These are phyloP conservation scores for Xylaria sp. DNA, from an alignment of 2,329 filamentous ascomycete species.

Conservation along the genomic window DNA sequence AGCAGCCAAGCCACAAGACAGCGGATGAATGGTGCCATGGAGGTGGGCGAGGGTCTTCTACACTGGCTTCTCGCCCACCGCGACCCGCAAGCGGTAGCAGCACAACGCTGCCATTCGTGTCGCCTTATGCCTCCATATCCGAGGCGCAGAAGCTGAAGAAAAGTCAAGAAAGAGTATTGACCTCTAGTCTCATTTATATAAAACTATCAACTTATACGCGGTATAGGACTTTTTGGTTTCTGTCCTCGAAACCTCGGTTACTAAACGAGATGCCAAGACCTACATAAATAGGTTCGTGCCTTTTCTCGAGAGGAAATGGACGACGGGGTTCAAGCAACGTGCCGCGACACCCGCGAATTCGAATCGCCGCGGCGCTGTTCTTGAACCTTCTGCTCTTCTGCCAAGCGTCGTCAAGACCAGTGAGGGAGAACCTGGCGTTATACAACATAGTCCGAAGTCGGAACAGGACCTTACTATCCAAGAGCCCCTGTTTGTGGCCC, in stretches of 20 bases:
- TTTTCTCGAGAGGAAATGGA: constrained; percentile 50
- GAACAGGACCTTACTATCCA: constrained; percentile 59
- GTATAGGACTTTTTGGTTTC: constrained; percentile 84
- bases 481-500: constrained; percentile 72
- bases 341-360: constrained; percentile 42
- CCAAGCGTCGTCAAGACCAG: constrained; percentile 17
- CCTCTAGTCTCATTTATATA: constrained; percentile 18
- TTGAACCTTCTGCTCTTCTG: constrained; percentile 19
- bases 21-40: constrained; percentile 41
- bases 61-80: constrained; percentile 41
- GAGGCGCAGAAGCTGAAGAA: constrained; percentile 60
- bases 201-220: constrained; percentile 29
- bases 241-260: constrained; percentile 87
- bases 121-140: constrained; percentile 55
- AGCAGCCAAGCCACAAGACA: constrained; percentile 40
- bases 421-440: constrained; percentile 11
- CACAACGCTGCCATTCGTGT: constrained; percentile 45
- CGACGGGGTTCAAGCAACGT: constrained; percentile 50
- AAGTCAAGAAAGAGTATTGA: constrained; percentile 59
- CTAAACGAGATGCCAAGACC: constrained; percentile 90
- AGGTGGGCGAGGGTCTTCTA: constrained; percentile 31
- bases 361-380: constrained; percentile 34
- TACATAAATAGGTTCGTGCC: constrained; percentile 86
- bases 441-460: constrained; percentile 34
- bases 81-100: constrained; percentile 45